Base-by-base conservation (phyloP, 2,329 filamentous ascomycete genomes). In the Neocucurbitaria cava region DNA sequence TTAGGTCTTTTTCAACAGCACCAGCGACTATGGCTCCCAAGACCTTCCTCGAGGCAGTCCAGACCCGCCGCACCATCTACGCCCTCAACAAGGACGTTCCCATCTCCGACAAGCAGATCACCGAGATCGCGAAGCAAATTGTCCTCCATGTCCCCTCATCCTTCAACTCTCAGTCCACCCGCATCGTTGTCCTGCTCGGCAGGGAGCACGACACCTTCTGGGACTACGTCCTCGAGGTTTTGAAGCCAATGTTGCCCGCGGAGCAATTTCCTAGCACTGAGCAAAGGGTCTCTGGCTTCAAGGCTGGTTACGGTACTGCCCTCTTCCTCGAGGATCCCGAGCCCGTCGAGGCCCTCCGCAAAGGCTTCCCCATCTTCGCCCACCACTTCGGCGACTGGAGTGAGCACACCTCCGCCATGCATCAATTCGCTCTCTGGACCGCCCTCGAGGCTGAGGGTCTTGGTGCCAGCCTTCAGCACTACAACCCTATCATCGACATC, bases 391-490 rank as follows among this genome's bases (percentile, higher is more conserved):
- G 87, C 57, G 72, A 74, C 66, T 96, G 91, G 90, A 87, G 87
- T 52, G 80, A 84, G 60, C 91, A 96, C 79, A 87, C 88, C 59
- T 85, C 84, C 74, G 93, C 85, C 76, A 96, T 96, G 87, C 85
- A 91, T 71, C 90, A 96, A 81, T 89, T 85, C 78, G 81, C 86
- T 62, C 74, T 92, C 64, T 96, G 92, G 92, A 88, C 88, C n/a
- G 90, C 88, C 3, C 86, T 96, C 52, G 90, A 93, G 79, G 83
- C 88, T 56, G 91, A 95, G 74, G 92, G 92, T 26, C 85, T 96
- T 52, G 92, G 92, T 62, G 90, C 89, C 73, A 96, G 93, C 83
- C 83, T 96, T 47, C 92, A 96, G 83, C 92, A 96, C 81, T 96
- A 96, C 83, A 95, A 92, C 84, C 92, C 92, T 18, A 77, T 96